Evolutionary conservation across 345 rosid genomes (phyloP).

Genomic region (Cardamine occulta): DNA sequence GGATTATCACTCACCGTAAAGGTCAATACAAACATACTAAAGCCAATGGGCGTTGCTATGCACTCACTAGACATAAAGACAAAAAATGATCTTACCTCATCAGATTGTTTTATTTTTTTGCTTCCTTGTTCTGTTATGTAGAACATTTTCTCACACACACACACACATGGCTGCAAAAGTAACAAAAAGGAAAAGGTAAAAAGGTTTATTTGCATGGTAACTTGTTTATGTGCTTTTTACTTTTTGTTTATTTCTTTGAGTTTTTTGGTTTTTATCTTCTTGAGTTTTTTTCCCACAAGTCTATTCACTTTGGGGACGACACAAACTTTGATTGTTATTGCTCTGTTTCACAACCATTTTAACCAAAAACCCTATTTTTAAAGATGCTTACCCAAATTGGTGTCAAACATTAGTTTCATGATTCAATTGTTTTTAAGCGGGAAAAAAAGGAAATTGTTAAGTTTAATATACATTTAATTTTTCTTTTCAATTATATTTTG

Average conservation of each 20-base stretch:
- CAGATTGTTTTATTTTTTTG: slow-evolving; percentile 8
- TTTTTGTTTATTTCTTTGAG: slow-evolving; percentile 10
- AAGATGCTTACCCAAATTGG: not conserved
- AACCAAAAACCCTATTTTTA: not conserved
- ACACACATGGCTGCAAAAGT: slow-evolving; percentile 40
- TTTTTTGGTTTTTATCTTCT: not conserved
- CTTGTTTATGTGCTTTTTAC: slow-evolving; percentile 26
- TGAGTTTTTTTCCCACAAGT: not conserved
- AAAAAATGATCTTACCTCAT: slow-evolving; percentile 36
- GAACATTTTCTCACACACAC: slow-evolving; percentile 20
- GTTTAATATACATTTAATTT: not conserved
- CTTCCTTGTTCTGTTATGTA: slow-evolving; percentile 23
- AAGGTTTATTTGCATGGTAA: slow-evolving; percentile 41
- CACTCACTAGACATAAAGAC: slow-evolving; percentile 44
- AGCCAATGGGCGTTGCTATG: slow-evolving; percentile 39
- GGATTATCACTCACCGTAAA: slow-evolving; percentile 42
- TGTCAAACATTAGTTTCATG: slow-evolving; percentile 3
- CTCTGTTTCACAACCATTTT: not conserved
- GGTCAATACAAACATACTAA: slow-evolving; percentile 35
- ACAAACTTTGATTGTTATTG: slow-evolving; percentile 16
- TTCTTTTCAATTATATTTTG: not conserved
- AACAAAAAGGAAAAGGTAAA: slow-evolving; percentile 17
- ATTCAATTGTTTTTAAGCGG: not conserved
- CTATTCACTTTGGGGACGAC: slow-evolving; percentile 22
- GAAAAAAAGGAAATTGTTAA: not conserved